Evolutionary conservation across 176 grass and related monocot species (phyloP).

Genomic region (Dactylis glomerata): DNA sequence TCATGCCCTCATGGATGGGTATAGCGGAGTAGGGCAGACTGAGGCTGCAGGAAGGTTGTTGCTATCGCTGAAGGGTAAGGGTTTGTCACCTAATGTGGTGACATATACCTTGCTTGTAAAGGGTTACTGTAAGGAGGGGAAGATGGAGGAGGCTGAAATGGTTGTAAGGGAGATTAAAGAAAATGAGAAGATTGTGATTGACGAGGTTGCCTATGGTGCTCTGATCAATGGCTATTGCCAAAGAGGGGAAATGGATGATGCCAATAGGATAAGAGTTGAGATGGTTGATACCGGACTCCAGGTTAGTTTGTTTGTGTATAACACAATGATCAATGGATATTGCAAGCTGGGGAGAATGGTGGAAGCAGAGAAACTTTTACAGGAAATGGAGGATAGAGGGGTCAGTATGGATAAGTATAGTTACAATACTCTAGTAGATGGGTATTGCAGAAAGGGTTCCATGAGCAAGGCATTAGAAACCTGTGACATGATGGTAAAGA

Average conservation of each 20-base stretch:
- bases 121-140: slow-evolving; percentile 72
- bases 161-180: slow-evolving; percentile 48
- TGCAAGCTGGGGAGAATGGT: slow-evolving; percentile 69
- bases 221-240: slow-evolving; percentile 80
- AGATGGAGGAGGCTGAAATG: slow-evolving; percentile 59
- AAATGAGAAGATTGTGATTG: slow-evolving; percentile 46
- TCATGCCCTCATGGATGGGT: slow-evolving; percentile 69
- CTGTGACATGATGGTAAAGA: slow-evolving; percentile 60
- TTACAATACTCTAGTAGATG: slow-evolving; percentile 86
- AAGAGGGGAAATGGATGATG: slow-evolving; percentile 62
- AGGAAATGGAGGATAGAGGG: slow-evolving; percentile 56
- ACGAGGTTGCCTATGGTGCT: slow-evolving; percentile 67
- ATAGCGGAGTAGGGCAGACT: slow-evolving; percentile 48
- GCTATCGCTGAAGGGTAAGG: slow-evolving; percentile 32
- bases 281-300: slow-evolving; percentile 55
- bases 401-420: slow-evolving; percentile 64
- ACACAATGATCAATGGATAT: slow-evolving; percentile 80
- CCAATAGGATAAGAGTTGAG: slow-evolving; percentile 48
- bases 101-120: slow-evolving; percentile 85
- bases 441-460: slow-evolving; percentile 70
- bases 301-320: slow-evolving; percentile 68
- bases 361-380: slow-evolving; percentile 62
- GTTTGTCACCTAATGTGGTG: slow-evolving; percentile 62
- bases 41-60: slow-evolving; percentile 53
- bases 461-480: slow-evolving; percentile 71